These are phyloP conservation scores for Arachis hypogaea DNA, from an alignment of 306 rosid genomes.

Conservation along the genomic window DNA sequence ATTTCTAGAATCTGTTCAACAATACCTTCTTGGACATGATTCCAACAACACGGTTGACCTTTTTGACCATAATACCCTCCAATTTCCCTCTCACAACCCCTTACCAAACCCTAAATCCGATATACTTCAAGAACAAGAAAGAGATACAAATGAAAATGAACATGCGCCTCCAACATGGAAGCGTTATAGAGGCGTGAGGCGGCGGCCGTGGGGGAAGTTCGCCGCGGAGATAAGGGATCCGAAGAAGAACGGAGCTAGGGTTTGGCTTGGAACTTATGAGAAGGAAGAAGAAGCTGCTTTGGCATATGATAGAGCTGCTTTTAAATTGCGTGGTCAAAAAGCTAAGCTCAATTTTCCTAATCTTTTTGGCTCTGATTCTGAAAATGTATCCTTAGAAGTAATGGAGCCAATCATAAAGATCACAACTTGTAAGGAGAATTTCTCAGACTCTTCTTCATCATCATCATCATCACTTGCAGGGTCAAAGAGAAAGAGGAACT, in stretches of 20 bases:
- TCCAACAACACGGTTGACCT: background rate
- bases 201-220: slow-evolving; percentile 70
- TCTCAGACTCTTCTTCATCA: no score
- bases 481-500: slow-evolving; percentile 7
- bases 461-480: background rate
- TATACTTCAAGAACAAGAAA: no score
- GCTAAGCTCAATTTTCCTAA: slow-evolving; percentile 76
- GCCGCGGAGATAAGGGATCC: slow-evolving; percentile 61
- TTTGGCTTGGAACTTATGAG: slow-evolving; percentile 72
- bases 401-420: no score
- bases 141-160: no score
- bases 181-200: slow-evolving; percentile 62
- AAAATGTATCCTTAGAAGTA: no score
- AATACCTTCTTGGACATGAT: slow-evolving; percentile 34
- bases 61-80: background rate
- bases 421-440: no score
- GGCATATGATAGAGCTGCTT: slow-evolving; percentile 77
- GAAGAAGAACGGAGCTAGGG: slow-evolving; percentile 52
- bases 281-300: slow-evolving; percentile 60
- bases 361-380: slow-evolving; percentile 9
- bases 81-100: background rate
- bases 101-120: slow-evolving; percentile 9
- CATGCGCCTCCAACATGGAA: slow-evolving; percentile 29
- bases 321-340: slow-evolving; percentile 59
- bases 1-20: slow-evolving; percentile 34